A percentile compares a stretch with the other conserved stretches of the same genome.
Evolutionary conservation across 495 filamentous ascomycete species (phyloP).

Genomic region (Trichoderma asperelloides): DNA sequence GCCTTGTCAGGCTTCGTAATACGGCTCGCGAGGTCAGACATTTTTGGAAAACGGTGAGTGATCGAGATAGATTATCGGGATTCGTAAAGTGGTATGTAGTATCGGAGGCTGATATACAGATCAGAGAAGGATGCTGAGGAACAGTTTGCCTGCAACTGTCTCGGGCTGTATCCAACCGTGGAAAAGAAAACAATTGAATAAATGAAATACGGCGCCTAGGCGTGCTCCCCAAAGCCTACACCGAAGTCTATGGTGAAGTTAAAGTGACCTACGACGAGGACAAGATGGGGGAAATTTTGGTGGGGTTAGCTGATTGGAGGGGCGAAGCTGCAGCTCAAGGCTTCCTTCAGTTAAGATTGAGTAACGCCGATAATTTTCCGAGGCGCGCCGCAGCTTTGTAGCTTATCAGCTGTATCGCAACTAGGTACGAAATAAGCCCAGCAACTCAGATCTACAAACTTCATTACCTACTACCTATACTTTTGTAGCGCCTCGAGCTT

Average conservation of each 20-base stretch:
- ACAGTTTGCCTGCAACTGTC: constrained; percentile 6
- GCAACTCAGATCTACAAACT: too few species aligned
- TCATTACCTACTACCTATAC: too few species aligned
- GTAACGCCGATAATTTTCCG: background rate
- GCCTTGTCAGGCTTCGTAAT: constrained; percentile 38
- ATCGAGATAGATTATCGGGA: constrained; percentile 1
- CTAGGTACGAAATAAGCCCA: too few species aligned
- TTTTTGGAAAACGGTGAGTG: constrained; percentile 11
- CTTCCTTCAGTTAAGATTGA: background rate
- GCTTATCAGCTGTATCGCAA: background rate
- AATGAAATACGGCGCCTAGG: background rate
- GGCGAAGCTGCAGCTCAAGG: background rate
- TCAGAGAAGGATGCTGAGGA: background rate
- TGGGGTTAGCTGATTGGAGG: constrained; percentile 10
- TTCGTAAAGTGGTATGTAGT: constrained; percentile 5
- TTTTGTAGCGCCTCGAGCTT: background rate
- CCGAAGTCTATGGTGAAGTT: background rate
- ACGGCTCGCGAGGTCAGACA: constrained; percentile 54
- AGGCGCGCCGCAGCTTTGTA: background rate
- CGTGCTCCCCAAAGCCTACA: background rate
- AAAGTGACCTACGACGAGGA: background rate
- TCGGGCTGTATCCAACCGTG: background rate
- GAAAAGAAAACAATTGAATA: background rate
- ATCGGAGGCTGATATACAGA: background rate
- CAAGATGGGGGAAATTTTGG: constrained; percentile 12